Base-by-base conservation (phyloP, 305 asterid genomes). In the Coffea humblotiana region DNA sequence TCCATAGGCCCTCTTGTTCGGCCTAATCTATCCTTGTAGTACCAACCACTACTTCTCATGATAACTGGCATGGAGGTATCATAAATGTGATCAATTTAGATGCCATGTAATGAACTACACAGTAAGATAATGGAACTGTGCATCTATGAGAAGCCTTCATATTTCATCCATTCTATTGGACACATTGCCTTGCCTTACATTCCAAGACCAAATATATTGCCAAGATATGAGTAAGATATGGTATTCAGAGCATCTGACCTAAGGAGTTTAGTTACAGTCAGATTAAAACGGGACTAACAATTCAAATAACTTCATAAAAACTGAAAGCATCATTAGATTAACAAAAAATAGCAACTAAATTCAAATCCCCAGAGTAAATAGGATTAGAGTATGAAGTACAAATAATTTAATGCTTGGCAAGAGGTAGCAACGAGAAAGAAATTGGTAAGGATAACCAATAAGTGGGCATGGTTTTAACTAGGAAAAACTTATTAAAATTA, bases 1-100 rank as follows among this genome's bases (percentile, higher is more conserved):
- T 95, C 97, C 94, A 90, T 89, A 52, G 99, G 99, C 67, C 99
- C 99, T 88, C 99, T 89, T 25, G 97, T 81, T 43, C 99, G 99
- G 79, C 99, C 99, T 86, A 95, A 79, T 56, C 99, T 92, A 85
- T 95, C 99, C 88, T 93, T 95, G 77, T 95, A 95, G 87, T 48
- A 95, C 86, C 88, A 95, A 74, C 94, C 94, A 66, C 97, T 93
- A 81, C 88, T 95, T 84, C 78, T 90, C 99, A 95, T 95, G 83
- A 95, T 91, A 90, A 92, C 98, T 95, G 83, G 40, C 76, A 76
- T 47, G 35, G 65, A 61, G 61, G 78, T 25, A 79, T 73, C 69
- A 80, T 56, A 66, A 78, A 29, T 72, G 7, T 43, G 37, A 56
- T 52, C 25, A 68, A 29, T 11, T 65, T 27, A 23, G 52, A 77